phyloP scores from a whole-genome alignment of 768 basidiomycete species.

The Rhodotorula paludigena region DNA sequence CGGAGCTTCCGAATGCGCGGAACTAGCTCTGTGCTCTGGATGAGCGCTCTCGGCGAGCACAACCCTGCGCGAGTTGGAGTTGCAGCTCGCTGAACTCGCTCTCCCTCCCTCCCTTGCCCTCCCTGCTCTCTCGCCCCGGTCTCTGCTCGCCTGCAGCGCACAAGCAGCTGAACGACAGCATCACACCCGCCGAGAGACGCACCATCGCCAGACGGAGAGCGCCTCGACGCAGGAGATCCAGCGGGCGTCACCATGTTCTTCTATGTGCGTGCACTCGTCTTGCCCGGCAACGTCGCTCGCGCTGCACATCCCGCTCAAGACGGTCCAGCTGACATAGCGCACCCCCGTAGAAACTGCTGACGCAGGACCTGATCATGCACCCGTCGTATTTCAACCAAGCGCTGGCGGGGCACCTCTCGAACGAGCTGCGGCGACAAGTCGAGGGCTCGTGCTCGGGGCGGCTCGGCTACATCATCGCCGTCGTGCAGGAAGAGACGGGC shows the following conservation, averaged over 20 bases:
- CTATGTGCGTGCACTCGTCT: not conserved
- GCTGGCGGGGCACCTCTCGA: conserved; percentile 86
- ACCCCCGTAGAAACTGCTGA: conserved; percentile 74
- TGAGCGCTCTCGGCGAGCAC: too few species aligned
- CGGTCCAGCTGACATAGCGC: not conserved
- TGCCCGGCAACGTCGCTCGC: not conserved
- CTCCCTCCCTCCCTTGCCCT: not conserved
- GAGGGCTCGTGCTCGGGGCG: conserved; percentile 96
- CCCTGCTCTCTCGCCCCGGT: not conserved
- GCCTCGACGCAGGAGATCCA: too few species aligned
- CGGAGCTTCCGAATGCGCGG: too few species aligned
- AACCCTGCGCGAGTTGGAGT: too few species aligned
- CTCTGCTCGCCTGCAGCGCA: not conserved
- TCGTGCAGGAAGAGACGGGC: conserved; percentile 55
- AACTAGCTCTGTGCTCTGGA: too few species aligned
- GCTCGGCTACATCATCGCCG: conserved; percentile 89
- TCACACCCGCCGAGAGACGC: too few species aligned
- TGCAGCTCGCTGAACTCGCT: conserved; percentile 3
- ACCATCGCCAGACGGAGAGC: too few species aligned
- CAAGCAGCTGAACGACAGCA: too few species aligned
- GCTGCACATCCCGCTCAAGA: too few species aligned
- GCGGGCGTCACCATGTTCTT: not conserved
- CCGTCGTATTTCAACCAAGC: conserved; percentile 97
- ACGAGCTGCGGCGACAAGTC: conserved; percentile 89
- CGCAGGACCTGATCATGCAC: conserved; percentile 94